Evolutionary conservation across 108 stramenopile species (phyloP), one percentile per base, ranked within the genome.

Genomic region (Craspedostauros australis): DNA sequence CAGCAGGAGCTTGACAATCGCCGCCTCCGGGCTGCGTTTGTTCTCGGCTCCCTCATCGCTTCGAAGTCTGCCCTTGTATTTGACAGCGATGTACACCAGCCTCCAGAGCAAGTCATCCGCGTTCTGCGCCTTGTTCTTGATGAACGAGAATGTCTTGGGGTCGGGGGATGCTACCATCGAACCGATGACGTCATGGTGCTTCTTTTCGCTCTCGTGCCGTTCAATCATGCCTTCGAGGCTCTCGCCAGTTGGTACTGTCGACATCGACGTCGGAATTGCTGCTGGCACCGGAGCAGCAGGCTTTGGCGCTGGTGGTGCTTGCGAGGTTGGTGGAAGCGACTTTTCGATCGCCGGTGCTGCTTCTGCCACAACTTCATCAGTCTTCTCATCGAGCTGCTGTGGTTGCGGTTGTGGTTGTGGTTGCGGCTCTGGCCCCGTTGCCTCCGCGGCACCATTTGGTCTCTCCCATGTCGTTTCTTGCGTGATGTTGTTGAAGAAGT

Each of bases 1-100:
- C 11, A 88, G 66, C 4, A 88, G 71, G 18, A 86, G 50, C 22
- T 85, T 52, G 15, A 86, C 77, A 39, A 93, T 73, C 3, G 77
- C 79, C 15, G 77, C 63, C 28, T 86, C 84, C 5, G 80, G 80
- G 38, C 73, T 57, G 15, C 44, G 32, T 24, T 60, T 44, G 38
- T 80, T 62, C 3, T 31, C 21, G 1, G 70, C 67, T 1, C 82
- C 74, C n/a, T 86, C 71, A 46, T 80, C 76, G 54, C 73, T 80
- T 21, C 80, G 64, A 7, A 85, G 69, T 31, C 77, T 60, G 18
- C 92, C 92, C 25, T 62, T 60, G 21, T 69, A 72, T 20, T 63
- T 50, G 9, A 77, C 66, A 15, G 84, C 92, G 54, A 93, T 83
- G 2, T 52, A 52, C 42, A 90, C 73, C 21, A 90, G 62, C 28